phyloP scores from a whole-genome alignment of 2,329 filamentous ascomycete species.

The Ustulina deusta region DNA sequence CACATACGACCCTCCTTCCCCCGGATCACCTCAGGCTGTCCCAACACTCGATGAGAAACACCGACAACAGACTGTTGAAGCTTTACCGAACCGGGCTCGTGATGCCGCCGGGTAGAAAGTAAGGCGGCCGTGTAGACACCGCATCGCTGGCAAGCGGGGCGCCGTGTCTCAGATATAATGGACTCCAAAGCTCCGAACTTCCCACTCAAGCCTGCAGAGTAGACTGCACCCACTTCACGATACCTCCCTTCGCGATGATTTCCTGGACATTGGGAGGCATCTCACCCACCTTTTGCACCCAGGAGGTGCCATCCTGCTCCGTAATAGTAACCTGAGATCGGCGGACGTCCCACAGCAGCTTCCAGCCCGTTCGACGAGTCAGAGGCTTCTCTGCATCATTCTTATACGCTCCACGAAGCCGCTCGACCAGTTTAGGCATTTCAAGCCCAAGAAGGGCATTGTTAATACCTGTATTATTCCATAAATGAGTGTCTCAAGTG shows the following conservation, averaged over 20 bases:
- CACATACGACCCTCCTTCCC: too few relatives aligned
- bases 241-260: conserved; percentile 57
- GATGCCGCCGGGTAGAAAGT: too few relatives aligned
- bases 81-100: too few relatives aligned
- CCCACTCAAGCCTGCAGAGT: background rate
- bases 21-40: too few relatives aligned
- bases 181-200: too few relatives aligned
- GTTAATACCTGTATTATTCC: conserved; percentile 66
- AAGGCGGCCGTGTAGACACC: too few relatives aligned
- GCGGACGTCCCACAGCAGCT: conserved; percentile 80
- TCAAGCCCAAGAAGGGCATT: conserved; percentile 81
- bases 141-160: too few relatives aligned
- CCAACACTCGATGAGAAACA: too few relatives aligned
- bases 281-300: conserved; percentile 86
- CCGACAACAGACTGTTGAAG: too few relatives aligned
- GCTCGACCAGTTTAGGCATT: conserved; percentile 73
- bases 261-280: conserved; percentile 88
- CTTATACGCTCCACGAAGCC: conserved; percentile 72
- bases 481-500: background rate
- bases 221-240: conserved; percentile 13
- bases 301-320: conserved; percentile 68
- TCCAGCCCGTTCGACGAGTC: conserved; percentile 86
- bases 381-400: conserved; percentile 54
- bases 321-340: conserved; percentile 21
- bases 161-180: too few relatives aligned